Conservation (phyloP, 768 basidiomycete species). For the Termitomyces sp. region DNA sequence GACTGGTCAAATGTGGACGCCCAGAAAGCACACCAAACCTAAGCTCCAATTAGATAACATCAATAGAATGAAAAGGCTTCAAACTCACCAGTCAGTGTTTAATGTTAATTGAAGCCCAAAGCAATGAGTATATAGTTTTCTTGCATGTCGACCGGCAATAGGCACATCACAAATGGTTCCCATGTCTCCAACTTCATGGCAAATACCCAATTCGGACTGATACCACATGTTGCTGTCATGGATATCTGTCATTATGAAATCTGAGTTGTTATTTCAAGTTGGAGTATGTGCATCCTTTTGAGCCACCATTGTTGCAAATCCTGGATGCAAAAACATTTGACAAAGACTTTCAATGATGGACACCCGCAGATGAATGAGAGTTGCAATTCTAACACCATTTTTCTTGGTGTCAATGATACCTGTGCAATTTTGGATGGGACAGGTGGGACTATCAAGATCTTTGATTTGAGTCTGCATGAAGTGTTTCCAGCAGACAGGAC, state of each 20-base stretch:
- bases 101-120: neutral
- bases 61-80: neutral
- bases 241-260: too few species aligned
- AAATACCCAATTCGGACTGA: too few species aligned
- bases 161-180: neutral
- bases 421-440: neutral
- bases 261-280: too few species aligned
- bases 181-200: neutral
- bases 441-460: too few species aligned
- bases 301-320: too few species aligned
- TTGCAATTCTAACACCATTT: neutral
- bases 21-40: too few species aligned
- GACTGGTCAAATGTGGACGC: too few species aligned
- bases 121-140: neutral
- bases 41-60: neutral
- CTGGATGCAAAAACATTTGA: too few species aligned
- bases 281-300: too few species aligned
- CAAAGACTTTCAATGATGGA: too few species aligned
- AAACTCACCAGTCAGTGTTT: neutral
- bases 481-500: constrained; percentile 7
- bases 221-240: too few species aligned
- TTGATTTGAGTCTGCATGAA: too few species aligned
- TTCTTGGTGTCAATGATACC: neutral
- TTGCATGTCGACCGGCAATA: neutral
- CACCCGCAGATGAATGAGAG: constrained; percentile 5